Percentiles rank a stretch among this genome's conserved stretches.
These are phyloP conservation scores for Galerina marginata DNA, from an alignment of 768 basidiomycete species.

Conservation along the genomic window DNA sequence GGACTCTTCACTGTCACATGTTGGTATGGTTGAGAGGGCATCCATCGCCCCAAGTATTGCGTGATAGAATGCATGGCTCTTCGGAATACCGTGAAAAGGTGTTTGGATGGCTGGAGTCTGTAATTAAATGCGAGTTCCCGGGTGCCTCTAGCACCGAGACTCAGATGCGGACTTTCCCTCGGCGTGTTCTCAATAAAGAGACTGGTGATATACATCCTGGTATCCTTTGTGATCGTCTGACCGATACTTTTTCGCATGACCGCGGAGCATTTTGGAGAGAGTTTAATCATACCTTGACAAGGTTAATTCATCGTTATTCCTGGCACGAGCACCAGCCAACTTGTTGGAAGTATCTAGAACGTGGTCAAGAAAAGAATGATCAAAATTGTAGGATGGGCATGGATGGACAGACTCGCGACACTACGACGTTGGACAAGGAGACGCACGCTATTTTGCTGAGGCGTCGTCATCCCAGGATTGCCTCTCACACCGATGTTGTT, in stretches of 20 bases:
- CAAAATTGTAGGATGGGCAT: constrained; percentile 14
- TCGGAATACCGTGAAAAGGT: constrained; percentile 3
- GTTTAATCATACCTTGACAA: background rate
- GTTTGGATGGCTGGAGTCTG: constrained; percentile 13
- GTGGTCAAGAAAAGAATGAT: constrained; percentile 4
- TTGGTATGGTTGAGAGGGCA: constrained; percentile 16
- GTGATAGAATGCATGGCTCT: background rate
- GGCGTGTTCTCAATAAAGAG: background rate
- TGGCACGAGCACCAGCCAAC: constrained; percentile 18
- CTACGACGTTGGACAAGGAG: background rate
- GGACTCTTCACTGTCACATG: constrained; percentile 21
- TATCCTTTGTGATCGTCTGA: background rate
- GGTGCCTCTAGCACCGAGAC: background rate
- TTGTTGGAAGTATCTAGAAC: constrained; percentile 20
- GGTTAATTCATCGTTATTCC: background rate
- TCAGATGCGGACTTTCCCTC: background rate
- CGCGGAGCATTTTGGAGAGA: constrained; percentile 4
- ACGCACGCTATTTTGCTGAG: background rate
- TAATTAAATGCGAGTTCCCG: constrained; percentile 7
- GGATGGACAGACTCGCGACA: constrained; percentile 1
- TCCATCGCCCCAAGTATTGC: constrained; percentile 9
- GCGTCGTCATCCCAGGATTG: background rate
- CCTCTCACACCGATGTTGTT: background rate
- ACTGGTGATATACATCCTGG: constrained; percentile 15
- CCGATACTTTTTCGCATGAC: background rate